These are phyloP conservation scores for Fusarium mangiferae DNA, from an alignment of 2,329 filamentous ascomycete species.

Conservation along the genomic window DNA sequence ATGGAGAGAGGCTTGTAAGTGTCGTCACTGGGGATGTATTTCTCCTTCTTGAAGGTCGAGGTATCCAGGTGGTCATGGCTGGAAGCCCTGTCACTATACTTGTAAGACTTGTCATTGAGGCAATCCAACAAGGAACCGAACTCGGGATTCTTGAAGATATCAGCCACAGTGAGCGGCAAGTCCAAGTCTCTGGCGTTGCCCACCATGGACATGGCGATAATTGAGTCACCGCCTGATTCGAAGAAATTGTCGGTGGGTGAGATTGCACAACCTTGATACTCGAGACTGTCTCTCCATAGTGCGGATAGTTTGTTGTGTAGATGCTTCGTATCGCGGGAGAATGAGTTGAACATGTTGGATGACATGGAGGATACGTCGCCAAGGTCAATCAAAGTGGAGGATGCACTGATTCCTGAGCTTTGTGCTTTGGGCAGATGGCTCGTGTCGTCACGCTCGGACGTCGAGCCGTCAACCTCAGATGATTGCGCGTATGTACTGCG, in stretches of 20 bases:
- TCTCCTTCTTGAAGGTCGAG: neutral
- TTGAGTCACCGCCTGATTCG: constrained; percentile 33
- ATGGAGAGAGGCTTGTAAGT: constrained; percentile 18
- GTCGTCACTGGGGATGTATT: neutral
- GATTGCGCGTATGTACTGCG: neutral
- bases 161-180: constrained; percentile 30
- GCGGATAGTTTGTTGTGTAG: constrained; percentile 22
- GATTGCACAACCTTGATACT: neutral
- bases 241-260: constrained; percentile 30
- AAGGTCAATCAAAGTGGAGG: constrained; percentile 16
- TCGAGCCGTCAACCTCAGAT: neutral
- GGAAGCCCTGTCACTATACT: constrained; percentile 14
- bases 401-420: constrained; percentile 11
- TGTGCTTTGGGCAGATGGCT: neutral
- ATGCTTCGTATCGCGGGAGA: neutral
- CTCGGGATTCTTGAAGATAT: constrained; percentile 34
- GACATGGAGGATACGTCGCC: constrained; percentile 8
- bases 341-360: neutral
- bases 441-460: neutral
- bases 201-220: constrained; percentile 39
- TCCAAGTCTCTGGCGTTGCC: constrained; percentile 24
- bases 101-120: constrained; percentile 10
- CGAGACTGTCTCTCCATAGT: constrained; percentile 24
- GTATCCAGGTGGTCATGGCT: neutral
- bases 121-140: constrained; percentile 26